Evolutionary conservation across 164 flowering plant species (phyloP), one percentile per base, ranked within the genome.

Genomic region (Chimonanthus salicifolius): DNA sequence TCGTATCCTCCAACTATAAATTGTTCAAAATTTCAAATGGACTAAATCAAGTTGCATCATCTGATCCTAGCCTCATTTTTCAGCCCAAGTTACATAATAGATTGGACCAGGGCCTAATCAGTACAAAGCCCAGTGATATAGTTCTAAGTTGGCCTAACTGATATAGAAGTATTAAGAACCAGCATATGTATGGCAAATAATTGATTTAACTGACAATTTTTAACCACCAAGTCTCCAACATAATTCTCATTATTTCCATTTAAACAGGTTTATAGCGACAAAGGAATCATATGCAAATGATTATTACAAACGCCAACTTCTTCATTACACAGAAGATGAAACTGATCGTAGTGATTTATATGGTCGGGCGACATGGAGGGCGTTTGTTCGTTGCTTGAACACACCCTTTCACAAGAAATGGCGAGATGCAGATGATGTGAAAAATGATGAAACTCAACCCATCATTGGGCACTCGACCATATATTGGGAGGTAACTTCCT

Each of bases 281-380:
- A 75, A 75, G 46, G 83, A 80, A 71, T 75, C 83, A 0, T 77
- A 80, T 67, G 83, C 83, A 45, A 77, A 80, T 64, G 78, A 77
- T 43, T 80, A 77, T 68, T 80, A 80, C 80, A 80, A 80, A 64
- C 80, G 75, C 49, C 80, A 80, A n/a, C 72, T 80, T 20, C 80
- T 77, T 5, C 67, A 74, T 3, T 80, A 80, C 62, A 75, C 69
- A 6, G 83, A 80, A 72, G n/a, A 66, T n/a, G 76, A 80, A 8
- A 80, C 82, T 0, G 82, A 80, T 44, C 74, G 74, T 9, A 75
- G 76, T 16, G 83, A 80, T 60, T 48, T 77, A 6, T 80, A 80
- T 60, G 78, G 80, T 16, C 64, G 82, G 10, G 33, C 16, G 1
- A 71, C 82, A 10, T 80, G 82, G 82, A 72, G 82, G 33, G 83